A percentile compares a stretch with the other conserved stretches of the same genome.
Evolutionary conservation across 73 alveolate genomes (phyloP).

Genomic region (Paramecium caudatum): DNA sequence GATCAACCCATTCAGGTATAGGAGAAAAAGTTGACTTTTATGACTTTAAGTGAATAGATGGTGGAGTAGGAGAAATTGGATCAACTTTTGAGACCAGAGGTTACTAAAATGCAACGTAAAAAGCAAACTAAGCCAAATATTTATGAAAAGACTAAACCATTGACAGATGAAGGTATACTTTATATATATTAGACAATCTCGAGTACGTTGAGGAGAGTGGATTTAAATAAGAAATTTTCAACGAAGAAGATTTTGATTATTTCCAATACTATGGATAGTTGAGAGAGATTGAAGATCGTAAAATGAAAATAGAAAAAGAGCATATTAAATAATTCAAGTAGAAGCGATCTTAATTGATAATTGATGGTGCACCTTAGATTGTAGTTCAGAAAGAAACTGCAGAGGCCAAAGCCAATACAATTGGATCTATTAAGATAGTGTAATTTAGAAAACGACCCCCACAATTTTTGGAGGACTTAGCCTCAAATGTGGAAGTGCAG

Average conservation of each 20-base stretch:
- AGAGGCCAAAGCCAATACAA: not conserved
- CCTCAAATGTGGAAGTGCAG: not conserved
- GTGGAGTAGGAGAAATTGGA: conserved; percentile 46
- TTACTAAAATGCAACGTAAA: conserved; percentile 44
- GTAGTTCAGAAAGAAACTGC: conserved; percentile 51
- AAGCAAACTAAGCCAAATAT: conserved; percentile 62
- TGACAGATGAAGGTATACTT: conserved; percentile 56
- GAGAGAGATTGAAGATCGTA: conserved; percentile 56
- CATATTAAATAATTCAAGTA: conserved; percentile 37
- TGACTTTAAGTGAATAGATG: conserved; percentile 26
- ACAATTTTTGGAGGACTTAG: not conserved
- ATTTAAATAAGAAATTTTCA: conserved; percentile 63
- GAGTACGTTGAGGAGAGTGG: conserved; percentile 62
- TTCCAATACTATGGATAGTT: conserved; percentile 58
- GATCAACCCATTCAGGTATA: conserved; percentile 23
- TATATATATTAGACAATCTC: not conserved
- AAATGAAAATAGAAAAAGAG: conserved; percentile 61
- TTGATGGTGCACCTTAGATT: conserved; percentile 49
- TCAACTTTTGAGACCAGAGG: conserved; percentile 30
- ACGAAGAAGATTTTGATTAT: conserved; percentile 67
- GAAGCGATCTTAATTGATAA: conserved; percentile 6
- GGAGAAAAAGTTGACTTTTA: conserved; percentile 48
- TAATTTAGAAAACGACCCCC: not conserved
- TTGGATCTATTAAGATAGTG: conserved; percentile 1
- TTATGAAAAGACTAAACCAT: conserved; percentile 67